Base-by-base conservation (phyloP, 2,329 filamentous ascomycete species). In the Cladosporium sp. region DNA sequence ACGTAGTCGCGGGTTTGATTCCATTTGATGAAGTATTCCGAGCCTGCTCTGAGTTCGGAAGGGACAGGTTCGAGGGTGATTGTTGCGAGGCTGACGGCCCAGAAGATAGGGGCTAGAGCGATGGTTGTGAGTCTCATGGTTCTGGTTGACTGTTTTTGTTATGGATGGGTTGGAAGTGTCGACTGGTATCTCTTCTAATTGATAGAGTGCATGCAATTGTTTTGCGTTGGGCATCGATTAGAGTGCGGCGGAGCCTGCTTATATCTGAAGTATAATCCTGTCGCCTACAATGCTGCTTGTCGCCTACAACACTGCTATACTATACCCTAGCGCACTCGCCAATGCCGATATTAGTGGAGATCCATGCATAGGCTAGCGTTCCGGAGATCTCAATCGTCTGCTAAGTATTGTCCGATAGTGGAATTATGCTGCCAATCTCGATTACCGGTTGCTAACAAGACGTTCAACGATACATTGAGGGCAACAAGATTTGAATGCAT, bases 71-170 rank as follows among this genome's bases (percentile, higher is more conserved):
- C 38, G 1, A 59, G 7, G 2, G 24, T 59, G 24, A 59, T 59
- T 24, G 57, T 59, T 26, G 57, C 57, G 21, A n/a, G 24, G 57
- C 14, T 59, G 24, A 30, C 7, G 26, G n/a, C 21, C 57, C 57
- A 59, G 38, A 59, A 47, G 57, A 59, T 24, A 18, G 57, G 41
- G 57, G 57, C 15, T 15, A 59, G 57, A 26, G 38, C 24, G 26
- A 59, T 12, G 57, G 24, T 47, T 32, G 14, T 59, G 2, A 38
- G 36, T 15, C 30, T 38, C 36, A 44, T 41, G n/a, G n/a, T 47
- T 21, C 1, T 1, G 8, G 2, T 47, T 12, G 8, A 3, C 8
- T 47, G 41, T 8, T 4, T 24, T 4, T 4, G 41, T 47, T 12
- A 2, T 21, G 18, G 1, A n/a, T 11, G n/a, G 10, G 7, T 44